Percentiles rank a stretch among this genome's conserved stretches.
phyloP scores from a whole-genome alignment of 1,139 yeast species.

The Diutina rugosa region DNA sequence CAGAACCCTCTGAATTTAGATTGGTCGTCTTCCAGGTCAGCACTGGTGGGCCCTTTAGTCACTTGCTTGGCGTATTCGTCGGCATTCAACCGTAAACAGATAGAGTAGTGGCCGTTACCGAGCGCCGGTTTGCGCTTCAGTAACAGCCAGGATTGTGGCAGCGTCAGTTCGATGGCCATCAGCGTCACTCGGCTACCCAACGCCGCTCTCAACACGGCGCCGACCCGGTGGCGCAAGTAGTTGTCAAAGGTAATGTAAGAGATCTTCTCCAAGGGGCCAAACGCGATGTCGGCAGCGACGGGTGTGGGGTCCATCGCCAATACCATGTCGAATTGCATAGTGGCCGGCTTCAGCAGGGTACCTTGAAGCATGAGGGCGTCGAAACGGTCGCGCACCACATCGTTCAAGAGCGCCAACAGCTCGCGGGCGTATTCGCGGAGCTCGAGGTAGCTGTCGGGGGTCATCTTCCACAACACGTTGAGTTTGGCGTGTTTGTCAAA shows the following conservation, averaged over 20 bases:
- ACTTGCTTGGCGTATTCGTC: slow-evolving; percentile 68
- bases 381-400: slow-evolving; percentile 75
- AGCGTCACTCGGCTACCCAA: slow-evolving; percentile 51
- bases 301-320: slow-evolving; percentile 31
- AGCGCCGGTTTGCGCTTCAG: slow-evolving; percentile 43
- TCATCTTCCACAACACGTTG: slow-evolving; percentile 75
- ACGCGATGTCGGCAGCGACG: slow-evolving; percentile 27
- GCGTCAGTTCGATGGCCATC: slow-evolving; percentile 25
- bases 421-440: slow-evolving; percentile 56
- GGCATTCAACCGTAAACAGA: slow-evolving; percentile 45
- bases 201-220: slow-evolving; percentile 47
- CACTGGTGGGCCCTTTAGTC: slow-evolving; percentile 67
- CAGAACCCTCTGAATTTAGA: slow-evolving; percentile 68
- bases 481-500: slow-evolving; percentile 65
- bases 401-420: slow-evolving; percentile 58
- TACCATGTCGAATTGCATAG: slow-evolving; percentile 52
- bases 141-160: slow-evolving; percentile 23
- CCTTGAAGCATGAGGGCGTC: slow-evolving; percentile 68
- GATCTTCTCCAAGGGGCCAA: slow-evolving; percentile 64
- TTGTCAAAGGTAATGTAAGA: slow-evolving; percentile 61
- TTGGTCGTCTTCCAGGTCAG: slow-evolving; percentile 45
- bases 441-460: slow-evolving; percentile 48
- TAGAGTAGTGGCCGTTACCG: slow-evolving; percentile 17
- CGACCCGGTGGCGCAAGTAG: slow-evolving; percentile 47
- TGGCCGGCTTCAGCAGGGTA: slow-evolving; percentile 28